These are phyloP conservation scores for Brettanomyces nanus DNA, from an alignment of 805 yeast species.

Conservation along the genomic window DNA sequence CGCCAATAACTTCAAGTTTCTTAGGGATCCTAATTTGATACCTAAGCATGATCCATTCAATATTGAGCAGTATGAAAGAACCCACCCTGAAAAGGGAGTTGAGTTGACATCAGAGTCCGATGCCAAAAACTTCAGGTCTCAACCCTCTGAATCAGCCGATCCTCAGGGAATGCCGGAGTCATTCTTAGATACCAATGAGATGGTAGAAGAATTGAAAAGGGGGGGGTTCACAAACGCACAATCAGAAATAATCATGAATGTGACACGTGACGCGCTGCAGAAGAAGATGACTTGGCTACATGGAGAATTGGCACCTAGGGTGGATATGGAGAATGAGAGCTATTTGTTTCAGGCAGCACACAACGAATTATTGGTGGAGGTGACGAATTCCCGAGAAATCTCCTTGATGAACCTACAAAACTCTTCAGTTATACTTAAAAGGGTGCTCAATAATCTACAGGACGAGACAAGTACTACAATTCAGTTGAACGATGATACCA, in stretches of 20 bases:
- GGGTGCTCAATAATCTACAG: constrained; percentile 62
- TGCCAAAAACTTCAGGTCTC: not conserved
- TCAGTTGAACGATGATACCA: constrained; percentile 57
- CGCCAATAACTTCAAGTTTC: constrained; percentile 10
- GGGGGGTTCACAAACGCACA: constrained; percentile 59
- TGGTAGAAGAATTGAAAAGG: constrained; percentile 41
- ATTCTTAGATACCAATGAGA: constrained; percentile 55
- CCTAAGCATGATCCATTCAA: constrained; percentile 2
- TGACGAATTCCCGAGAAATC: constrained; percentile 60
- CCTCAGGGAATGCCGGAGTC: constrained; percentile 22
- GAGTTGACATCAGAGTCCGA: not conserved
- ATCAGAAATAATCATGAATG: constrained; percentile 47
- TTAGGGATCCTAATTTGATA: not conserved
- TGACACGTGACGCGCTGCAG: constrained; percentile 29
- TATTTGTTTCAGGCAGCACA: constrained; percentile 90
- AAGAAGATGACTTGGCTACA: constrained; percentile 38
- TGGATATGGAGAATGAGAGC: constrained; percentile 79
- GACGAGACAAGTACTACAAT: constrained; percentile 63
- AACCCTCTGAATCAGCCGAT: not conserved
- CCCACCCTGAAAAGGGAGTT: not conserved
- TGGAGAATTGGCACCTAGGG: constrained; percentile 39
- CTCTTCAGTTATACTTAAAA: constrained; percentile 58
- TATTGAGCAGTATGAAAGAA: constrained; percentile 4
- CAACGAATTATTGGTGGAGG: constrained; percentile 74
- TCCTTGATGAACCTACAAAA: constrained; percentile 61